Evolutionary conservation across 768 basidiomycete genomes (phyloP), one percentile per base, ranked within the genome.

Genomic region (Pleurotus cornucopiae): DNA sequence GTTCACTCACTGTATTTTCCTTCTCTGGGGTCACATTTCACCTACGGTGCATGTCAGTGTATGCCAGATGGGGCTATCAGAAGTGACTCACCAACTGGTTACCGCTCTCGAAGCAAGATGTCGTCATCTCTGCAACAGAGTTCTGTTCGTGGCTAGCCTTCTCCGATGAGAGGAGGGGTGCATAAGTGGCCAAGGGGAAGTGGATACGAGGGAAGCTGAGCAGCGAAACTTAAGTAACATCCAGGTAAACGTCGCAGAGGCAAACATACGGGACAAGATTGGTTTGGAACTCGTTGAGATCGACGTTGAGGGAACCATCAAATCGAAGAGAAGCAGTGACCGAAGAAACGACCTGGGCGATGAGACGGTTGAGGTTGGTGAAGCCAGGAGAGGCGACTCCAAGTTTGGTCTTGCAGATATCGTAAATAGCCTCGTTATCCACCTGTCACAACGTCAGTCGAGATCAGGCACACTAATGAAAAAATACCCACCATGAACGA

Each of bases 391-490:
- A 88, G 23, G 79, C 66, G 62, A 98, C 89, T 62, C 84, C 84
- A 57, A 98, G 80, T 69, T 89, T 94, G 74, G 89, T 88, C 81
- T 97, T 95, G 91, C 96, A 98, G 69, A 98, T 98, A 69, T 98
- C 95, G 74, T 96, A 98, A 69, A 98, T 98, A 54, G 95, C 97
- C 73, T 99, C 95, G 70, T 99, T 99, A 70, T 99, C 97, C 60
- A 99, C 91, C 90, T 92, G 59, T 7, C 58, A 59, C 25, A 52
- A 57, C 49, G 54, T 57, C 46, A 43, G 23, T 38, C 41, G 43
- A 7, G 45, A 48, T 54, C 25, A 61, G 47, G 7, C 58, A 60
- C 40, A 12, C 37, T 16, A 49, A 54, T 56, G 45, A 55, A 16
- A 41, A 45, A 51, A 12, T 51, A 56, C 76, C 30, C 60, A 85